Base-by-base conservation (phyloP, 2,329 filamentous ascomycete species). In the Pseudogymnoascus verrucosus region DNA sequence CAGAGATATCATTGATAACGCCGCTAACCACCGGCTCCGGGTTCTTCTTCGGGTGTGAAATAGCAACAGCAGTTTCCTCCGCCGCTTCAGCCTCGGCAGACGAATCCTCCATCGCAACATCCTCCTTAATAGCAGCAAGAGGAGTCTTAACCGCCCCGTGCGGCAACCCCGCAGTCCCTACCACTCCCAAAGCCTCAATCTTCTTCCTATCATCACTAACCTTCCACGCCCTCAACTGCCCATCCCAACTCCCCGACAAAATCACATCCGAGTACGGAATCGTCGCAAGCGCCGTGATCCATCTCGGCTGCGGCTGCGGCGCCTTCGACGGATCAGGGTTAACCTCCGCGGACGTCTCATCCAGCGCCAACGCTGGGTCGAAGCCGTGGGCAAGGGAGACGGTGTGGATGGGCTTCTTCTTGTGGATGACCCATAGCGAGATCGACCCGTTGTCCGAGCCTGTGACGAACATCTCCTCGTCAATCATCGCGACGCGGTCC, bases 221-320 rank as follows among this genome's bases (percentile, higher is more conserved):
- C 65, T 83, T 86, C 95, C 95, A 99, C 4, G 88, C 88, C 60
- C 93, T 83, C 64, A 99, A 82, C 75, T 85, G 87, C 2, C 95
- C 95, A 73, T 96, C 95, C 93, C 93, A 99, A 76, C 91, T 96
- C 34, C 93, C 95, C 68, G 88, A 96, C 61, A 99, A 80, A 64
- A 99, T 85, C 61, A 96, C 79, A 71, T 99, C 92, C 4, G 91
- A 93, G 74, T 93, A 97, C 0, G 95, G 93, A 60, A 99, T 82
- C 0, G 91, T 89, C 60, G 87, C 82, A 47, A 99, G 79, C 5
- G 93, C 93, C 1, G 95, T 99, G 74, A 99, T 95, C 83, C 90
- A 96, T 72, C 93, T 83, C 3, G 95, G 90, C 68, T 88, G 84
- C 1, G 88, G 84, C 21, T 83, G 78, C 47, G 88, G 80, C 57